These are phyloP conservation scores for Craspedostauros australis DNA, from an alignment of 108 stramenopile genomes.

Conservation along the genomic window DNA sequence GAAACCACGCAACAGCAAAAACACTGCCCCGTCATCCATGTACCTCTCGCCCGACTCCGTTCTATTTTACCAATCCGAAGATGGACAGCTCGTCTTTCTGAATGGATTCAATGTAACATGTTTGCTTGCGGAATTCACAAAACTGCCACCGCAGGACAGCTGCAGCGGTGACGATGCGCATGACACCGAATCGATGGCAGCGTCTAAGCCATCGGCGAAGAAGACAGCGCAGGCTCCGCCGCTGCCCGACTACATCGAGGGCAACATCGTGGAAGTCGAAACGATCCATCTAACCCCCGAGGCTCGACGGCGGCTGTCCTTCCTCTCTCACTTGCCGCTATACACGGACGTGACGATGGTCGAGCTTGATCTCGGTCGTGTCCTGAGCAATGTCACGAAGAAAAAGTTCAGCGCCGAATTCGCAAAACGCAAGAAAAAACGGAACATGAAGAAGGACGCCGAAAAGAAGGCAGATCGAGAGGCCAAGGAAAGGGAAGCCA, in stretches of 20 bases:
- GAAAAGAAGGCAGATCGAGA: constrained; percentile 51
- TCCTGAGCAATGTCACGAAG: constrained; percentile 47
- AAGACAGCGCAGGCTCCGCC: constrained; percentile 16
- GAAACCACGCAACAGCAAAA: background rate
- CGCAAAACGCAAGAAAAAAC: constrained; percentile 47
- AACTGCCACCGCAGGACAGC: constrained; percentile 1
- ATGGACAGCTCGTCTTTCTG: constrained; percentile 69
- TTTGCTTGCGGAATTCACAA: constrained; percentile 52
- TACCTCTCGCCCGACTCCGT: constrained; percentile 35
- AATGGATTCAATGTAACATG: constrained; percentile 72
- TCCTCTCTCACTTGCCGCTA: constrained; percentile 68
- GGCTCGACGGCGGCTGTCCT: constrained; percentile 55
- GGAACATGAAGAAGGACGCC: constrained; percentile 34
- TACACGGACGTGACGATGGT: constrained; percentile 54
- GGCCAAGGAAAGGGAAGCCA: constrained; percentile 28
- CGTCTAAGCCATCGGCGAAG: constrained; percentile 1
- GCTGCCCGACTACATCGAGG: constrained; percentile 63
- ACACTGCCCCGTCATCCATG: constrained; percentile 17
- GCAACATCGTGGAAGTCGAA: constrained; percentile 57
- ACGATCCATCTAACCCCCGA: constrained; percentile 42
- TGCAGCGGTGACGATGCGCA: constrained; percentile 3
- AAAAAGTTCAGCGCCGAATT: constrained; percentile 53
- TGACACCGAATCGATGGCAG: constrained; percentile 1
- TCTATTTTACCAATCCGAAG: constrained; percentile 71
- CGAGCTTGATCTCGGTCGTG: constrained; percentile 54